These are phyloP conservation scores for Mucor velutinosus DNA, from an alignment of 371 early-diverging fungal genomes.

Conservation along the genomic window DNA sequence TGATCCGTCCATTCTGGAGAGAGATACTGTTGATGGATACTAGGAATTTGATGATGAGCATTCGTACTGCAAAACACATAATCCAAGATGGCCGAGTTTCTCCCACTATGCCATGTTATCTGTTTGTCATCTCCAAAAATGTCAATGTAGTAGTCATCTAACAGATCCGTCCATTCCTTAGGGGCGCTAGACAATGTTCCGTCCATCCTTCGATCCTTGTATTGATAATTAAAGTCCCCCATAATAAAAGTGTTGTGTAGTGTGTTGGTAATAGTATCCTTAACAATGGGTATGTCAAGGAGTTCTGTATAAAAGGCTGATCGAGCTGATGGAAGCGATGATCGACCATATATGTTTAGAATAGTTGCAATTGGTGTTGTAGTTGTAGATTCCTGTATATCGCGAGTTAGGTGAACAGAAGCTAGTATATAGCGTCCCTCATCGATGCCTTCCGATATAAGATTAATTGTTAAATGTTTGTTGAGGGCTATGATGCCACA, in stretches of 20 bases:
- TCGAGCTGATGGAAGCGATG: not conserved
- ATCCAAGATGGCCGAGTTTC: not conserved
- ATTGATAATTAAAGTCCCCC: too few species aligned
- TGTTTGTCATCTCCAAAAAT: not conserved
- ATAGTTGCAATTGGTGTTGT: not conserved
- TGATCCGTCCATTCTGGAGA: constrained; percentile 1
- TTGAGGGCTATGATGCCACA: constrained; percentile 1
- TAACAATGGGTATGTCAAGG: not conserved
- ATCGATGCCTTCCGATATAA: not conserved
- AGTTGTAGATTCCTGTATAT: not conserved
- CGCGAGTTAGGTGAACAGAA: not conserved
- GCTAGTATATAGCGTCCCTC: constrained; percentile 1
- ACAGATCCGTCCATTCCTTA: not conserved
- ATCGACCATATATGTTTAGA: not conserved
- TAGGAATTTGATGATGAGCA: not conserved
- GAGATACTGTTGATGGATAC: not conserved
- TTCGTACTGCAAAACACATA: not conserved
- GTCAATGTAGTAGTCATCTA: not conserved
- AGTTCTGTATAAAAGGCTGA: not conserved
- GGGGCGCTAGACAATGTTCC: not conserved
- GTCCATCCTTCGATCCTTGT: not conserved
- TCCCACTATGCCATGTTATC: not conserved
- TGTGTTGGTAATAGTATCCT: not conserved
- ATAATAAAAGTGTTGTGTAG: not conserved
- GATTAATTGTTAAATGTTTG: not conserved